These are phyloP conservation scores for Mallotus repandus DNA, from an alignment of 441 rosid species.

Conservation along the genomic window DNA sequence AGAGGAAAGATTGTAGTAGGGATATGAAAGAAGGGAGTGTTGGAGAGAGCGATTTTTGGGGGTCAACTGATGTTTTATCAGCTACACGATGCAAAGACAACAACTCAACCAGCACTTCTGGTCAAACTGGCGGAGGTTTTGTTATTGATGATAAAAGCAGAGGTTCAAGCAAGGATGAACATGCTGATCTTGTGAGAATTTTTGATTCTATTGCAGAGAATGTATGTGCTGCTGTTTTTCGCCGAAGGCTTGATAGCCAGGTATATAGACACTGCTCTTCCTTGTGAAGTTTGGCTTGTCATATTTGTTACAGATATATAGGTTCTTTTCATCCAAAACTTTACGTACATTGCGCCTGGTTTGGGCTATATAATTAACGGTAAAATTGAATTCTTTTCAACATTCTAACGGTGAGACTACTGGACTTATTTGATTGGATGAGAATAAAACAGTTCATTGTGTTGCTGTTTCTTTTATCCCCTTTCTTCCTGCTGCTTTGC, in stretches of 20 bases:
- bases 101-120: slow-evolving; percentile 44
- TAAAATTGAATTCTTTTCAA: neutral
- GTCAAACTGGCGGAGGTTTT: slow-evolving; percentile 32
- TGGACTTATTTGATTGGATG: neutral
- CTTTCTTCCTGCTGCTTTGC: too few relatives aligned
- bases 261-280: slow-evolving; percentile 32
- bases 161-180: slow-evolving; percentile 33
- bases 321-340: neutral
- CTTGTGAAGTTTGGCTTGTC: neutral
- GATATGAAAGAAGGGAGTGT: slow-evolving; percentile 63
- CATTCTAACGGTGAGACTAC: neutral
- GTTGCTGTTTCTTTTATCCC: neutral
- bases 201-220: slow-evolving; percentile 49
- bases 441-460: neutral
- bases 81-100: slow-evolving; percentile 50
- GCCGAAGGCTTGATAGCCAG: slow-evolving; percentile 80
- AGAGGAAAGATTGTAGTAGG: slow-evolving; percentile 63
- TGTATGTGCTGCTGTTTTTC: slow-evolving; percentile 60
- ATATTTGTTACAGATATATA: neutral
- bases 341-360: neutral
- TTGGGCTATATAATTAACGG: neutral
- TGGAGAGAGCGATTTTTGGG: slow-evolving; percentile 59
- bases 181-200: slow-evolving; percentile 46
- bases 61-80: slow-evolving; percentile 40
- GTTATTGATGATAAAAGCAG: slow-evolving; percentile 34